Evolutionary conservation across 2,329 filamentous ascomycete species (phyloP).

Genomic region (Tolypocladium sp.): DNA sequence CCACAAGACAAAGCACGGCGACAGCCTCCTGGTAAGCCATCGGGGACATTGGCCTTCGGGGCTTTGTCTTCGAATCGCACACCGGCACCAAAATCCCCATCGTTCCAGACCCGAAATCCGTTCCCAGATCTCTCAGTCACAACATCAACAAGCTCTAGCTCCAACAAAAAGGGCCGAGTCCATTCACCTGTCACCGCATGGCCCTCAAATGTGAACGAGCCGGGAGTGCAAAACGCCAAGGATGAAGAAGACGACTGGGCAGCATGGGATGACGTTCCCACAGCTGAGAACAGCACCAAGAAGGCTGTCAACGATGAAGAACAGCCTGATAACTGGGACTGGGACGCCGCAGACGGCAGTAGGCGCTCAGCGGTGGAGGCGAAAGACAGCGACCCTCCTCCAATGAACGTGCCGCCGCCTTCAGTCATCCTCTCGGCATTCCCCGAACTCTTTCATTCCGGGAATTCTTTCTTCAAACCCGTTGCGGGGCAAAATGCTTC

Average conservation of each 20-base stretch:
- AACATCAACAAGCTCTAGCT: slow-evolving; percentile 26
- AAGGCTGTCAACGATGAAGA: slow-evolving; percentile 7
- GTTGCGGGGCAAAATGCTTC: slow-evolving; percentile 48
- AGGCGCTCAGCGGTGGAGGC: slow-evolving; percentile 11
- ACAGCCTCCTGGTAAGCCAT: slow-evolving; percentile 21
- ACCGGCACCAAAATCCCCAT: slow-evolving; percentile 40
- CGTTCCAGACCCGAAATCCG: slow-evolving; percentile 44
- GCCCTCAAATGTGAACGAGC: slow-evolving; percentile 16
- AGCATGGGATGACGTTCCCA: slow-evolving; percentile 37
- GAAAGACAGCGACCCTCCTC: slow-evolving; percentile 43
- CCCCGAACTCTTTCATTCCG: slow-evolving; percentile 58
- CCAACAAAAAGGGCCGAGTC: slow-evolving; percentile 21
- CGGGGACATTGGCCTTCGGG: slow-evolving; percentile 17
- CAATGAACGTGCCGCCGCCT: slow-evolving; percentile 83
- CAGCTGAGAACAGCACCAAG: slow-evolving; percentile 8
- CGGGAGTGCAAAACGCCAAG: slow-evolving; percentile 11
- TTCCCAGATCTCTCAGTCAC: slow-evolving; percentile 39
- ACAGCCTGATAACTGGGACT: slow-evolving; percentile 34
- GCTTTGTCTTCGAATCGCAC: slow-evolving; percentile 24
- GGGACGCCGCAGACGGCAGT: slow-evolving; percentile 32
- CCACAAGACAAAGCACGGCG: slow-evolving; percentile 8
- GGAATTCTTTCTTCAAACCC: slow-evolving; percentile 57
- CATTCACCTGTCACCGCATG: slow-evolving; percentile 35
- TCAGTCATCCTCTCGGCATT: slow-evolving; percentile 73
- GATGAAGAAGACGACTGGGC: slow-evolving; percentile 38